Evolutionary conservation across 805 yeast species (phyloP).

Genomic region (Candida wancherniae): DNA sequence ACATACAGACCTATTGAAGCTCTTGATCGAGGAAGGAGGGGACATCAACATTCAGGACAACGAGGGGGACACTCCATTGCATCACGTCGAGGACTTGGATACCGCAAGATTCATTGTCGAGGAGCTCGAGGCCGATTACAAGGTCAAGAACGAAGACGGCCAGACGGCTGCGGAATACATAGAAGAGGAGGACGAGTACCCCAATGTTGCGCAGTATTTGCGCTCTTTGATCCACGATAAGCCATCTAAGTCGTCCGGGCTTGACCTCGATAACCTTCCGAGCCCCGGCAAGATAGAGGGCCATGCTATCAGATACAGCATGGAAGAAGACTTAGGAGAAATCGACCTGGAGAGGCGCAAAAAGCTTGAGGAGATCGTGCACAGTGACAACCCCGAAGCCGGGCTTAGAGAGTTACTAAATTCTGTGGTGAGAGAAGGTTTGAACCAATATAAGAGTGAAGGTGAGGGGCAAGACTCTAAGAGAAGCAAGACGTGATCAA

Average conservation of each 20-base stretch:
- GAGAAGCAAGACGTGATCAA: conserved; percentile 20
- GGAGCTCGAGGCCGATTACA: conserved; percentile 62
- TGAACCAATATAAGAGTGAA: conserved; percentile 26
- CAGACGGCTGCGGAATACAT: conserved; percentile 68
- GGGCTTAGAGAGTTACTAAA: conserved; percentile 64
- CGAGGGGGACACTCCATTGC: conserved; percentile 95
- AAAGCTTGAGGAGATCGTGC: conserved; percentile 63
- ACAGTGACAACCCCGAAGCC: conserved; percentile 78
- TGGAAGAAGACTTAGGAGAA: conserved; percentile 45
- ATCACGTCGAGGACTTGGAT: conserved; percentile 71
- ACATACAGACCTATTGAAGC: conserved; percentile 60
- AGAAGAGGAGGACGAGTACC: conserved; percentile 81
- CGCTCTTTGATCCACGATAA: conserved; percentile 35
- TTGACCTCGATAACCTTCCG: conserved; percentile 24
- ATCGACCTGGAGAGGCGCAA: conserved; percentile 52
- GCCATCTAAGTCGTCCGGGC: conserved; percentile 13
- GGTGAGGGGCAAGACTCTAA: conserved; percentile 29
- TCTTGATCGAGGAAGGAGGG: conserved; percentile 59
- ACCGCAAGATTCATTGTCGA: conserved; percentile 67
- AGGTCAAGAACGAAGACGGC: conserved; percentile 64
- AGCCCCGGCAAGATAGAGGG: conserved; percentile 38
- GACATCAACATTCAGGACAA: conserved; percentile 75
- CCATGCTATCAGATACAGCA: conserved; percentile 53
- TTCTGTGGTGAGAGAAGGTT: conserved; percentile 59
- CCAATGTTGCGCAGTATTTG: conserved; percentile 69